A percentile compares a stretch with the other conserved stretches of the same genome.
Evolutionary conservation across 441 rosid species (phyloP).

Genomic region (Macaranga tanarius): DNA sequence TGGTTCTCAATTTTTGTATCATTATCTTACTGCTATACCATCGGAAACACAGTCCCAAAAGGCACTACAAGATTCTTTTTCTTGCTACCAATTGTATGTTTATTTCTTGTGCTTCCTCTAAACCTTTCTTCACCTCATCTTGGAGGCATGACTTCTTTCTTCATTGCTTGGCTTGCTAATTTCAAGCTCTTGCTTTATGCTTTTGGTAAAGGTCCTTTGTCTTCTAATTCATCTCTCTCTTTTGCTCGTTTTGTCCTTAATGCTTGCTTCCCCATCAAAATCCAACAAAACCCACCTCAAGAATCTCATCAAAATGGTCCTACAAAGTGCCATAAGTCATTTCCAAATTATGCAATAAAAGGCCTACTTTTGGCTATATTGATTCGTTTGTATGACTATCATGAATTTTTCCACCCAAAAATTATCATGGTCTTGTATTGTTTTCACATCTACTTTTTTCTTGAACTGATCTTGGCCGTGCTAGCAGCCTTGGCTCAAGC

Average conservation of each 20-base stretch:
- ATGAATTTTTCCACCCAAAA: conserved; percentile 1
- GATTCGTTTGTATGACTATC: not conserved
- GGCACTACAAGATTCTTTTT: not conserved
- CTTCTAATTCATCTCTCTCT: not conserved
- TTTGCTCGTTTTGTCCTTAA: not conserved
- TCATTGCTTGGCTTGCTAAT: conserved; percentile 15
- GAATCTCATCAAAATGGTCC: not conserved
- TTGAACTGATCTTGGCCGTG: not conserved
- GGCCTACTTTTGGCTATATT: not conserved
- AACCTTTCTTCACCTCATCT: not conserved
- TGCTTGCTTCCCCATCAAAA: conserved; percentile 18
- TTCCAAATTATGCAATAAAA: not conserved
- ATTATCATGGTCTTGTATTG: not conserved
- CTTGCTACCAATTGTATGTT: not conserved
- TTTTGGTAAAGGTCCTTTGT: conserved; percentile 1
- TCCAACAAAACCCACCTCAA: not conserved
- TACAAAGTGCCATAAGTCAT: not conserved
- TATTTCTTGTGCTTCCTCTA: conserved; percentile 9
- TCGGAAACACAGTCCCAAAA: not conserved
- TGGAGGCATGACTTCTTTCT: conserved; percentile 5
- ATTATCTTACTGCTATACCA: not conserved
- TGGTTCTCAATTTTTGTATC: not conserved
- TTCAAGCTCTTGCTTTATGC: conserved; percentile 13
- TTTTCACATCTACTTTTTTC: not conserved
- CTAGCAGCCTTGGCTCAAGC: conserved; percentile 8